Evolutionary conservation across 768 basidiomycete genomes (phyloP), one percentile per base, ranked within the genome.

Genomic region (Termitomyces eurrhizus): DNA sequence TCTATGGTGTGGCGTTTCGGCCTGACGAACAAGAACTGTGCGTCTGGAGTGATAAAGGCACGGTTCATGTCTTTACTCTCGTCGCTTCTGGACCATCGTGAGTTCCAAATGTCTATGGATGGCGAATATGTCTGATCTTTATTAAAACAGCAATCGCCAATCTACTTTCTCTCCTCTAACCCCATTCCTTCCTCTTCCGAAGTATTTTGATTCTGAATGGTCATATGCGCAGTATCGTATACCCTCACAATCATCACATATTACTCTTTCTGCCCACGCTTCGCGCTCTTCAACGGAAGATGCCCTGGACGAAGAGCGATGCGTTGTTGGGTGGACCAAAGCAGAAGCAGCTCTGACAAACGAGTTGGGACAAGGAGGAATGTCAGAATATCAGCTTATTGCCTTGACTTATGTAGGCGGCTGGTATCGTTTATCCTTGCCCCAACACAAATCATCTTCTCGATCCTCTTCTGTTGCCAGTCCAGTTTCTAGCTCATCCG

Each of bases 121-220:
- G 21, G 1, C 14, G 24, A 42, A 8, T 14, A 11, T 13, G 14
- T 46, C 29, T 45, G 33, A 37, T 56, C 16, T 24, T 51, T 41
- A 18, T 24, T 42, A 49, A 46, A 44, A 39, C 68, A 93, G 91
- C 48, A 93, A 95, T 68, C 91, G 90, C 42, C 91, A 92, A 62
- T 94, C 92, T 7, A 83, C 90, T 7, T 81, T 95, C 65, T 92
- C 90, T 0, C 86, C 89, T 4, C 74, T 96, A 51, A 83, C 88
- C 16, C 87, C 90, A 3, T 94, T 88, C 68, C 74, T 96, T 11
- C 90, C 89, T 14, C 79, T 93, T 37, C 93, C 93, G 18, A 92
- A 90, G 63, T 96, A 96, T 71, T 95, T 97, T 69, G 87, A 88
- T 68, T 95, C 93, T n/a, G 89, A 95, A 72, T 96, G 94, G 95